Evolutionary conservation across 1,284 basidiomycete genomes (phyloP).

Genomic region (Leccinum subrobustum): DNA sequence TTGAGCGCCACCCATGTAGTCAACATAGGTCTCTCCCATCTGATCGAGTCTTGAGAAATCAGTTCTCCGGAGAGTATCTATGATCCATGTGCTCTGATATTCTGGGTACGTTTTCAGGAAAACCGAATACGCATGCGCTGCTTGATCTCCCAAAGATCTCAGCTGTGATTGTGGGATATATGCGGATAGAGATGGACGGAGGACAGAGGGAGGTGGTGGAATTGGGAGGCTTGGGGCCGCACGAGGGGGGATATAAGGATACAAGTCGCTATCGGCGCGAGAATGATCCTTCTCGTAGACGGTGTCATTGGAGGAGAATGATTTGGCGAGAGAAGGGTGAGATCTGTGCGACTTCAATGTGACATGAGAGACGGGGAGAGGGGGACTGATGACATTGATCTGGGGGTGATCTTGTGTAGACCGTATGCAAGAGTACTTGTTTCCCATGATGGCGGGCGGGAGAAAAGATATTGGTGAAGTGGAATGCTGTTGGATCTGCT

Average conservation of each 20-base stretch:
- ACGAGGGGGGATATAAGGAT: conserved; percentile 3
- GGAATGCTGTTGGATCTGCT: not conserved
- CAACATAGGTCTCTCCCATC: conserved; percentile 69
- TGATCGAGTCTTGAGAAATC: conserved; percentile 66
- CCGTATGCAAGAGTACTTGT: conserved; percentile 34
- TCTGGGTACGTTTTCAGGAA: conserved; percentile 49
- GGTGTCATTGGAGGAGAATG: conserved; percentile 32
- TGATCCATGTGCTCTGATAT: conserved; percentile 59
- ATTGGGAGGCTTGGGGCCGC: not conserved
- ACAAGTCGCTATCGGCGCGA: conserved; percentile 15
- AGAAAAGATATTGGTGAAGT: not conserved
- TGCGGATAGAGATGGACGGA: conserved; percentile 20
- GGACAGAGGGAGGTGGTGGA: not conserved
- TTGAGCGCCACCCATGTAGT: conserved; percentile 79
- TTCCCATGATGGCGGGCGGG: conserved; percentile 38
- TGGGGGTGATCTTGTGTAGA: conserved; percentile 23
- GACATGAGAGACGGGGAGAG: conserved; percentile 37
- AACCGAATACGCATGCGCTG: conserved; percentile 34
- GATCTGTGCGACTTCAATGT: conserved; percentile 40
- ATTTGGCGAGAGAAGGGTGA: conserved; percentile 34
- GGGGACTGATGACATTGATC: conserved; percentile 17
- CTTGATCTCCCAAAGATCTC: conserved; percentile 27
- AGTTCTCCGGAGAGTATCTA: conserved; percentile 69
- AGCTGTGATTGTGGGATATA: conserved; percentile 31
- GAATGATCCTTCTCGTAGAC: conserved; percentile 33